Evolutionary conservation across 352 stramenopile genomes (phyloP).

Genomic region (Pythium grandisporangium): DNA sequence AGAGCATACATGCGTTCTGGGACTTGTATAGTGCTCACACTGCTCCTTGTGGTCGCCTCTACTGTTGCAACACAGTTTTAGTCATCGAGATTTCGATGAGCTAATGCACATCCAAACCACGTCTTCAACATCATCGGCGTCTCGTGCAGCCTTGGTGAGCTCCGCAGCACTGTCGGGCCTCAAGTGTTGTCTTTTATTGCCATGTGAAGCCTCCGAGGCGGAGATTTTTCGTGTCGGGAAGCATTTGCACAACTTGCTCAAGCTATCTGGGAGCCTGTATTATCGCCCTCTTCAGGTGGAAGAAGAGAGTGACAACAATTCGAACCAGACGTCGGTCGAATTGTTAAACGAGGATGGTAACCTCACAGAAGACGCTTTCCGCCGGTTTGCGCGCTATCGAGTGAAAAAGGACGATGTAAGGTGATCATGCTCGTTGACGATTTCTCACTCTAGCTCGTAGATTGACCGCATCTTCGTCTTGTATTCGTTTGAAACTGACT

Average conservation of each 20-base stretch:
- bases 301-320: neutral
- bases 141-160: constrained; percentile 20
- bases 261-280: constrained; percentile 55
- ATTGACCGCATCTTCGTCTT: too few relatives aligned
- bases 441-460: too few relatives aligned
- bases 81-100: constrained; percentile 66
- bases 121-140: constrained; percentile 15
- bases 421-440: too few relatives aligned
- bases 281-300: constrained; percentile 30
- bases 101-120: constrained; percentile 64
- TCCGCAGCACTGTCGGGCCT: constrained; percentile 28
- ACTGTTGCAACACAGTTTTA: constrained; percentile 24
- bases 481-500: too few relatives aligned
- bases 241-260: constrained; percentile 56
- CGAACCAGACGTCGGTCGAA: constrained; percentile 7
- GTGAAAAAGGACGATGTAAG: constrained; percentile 55
- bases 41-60: neutral
- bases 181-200: constrained; percentile 63
- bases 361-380: constrained; percentile 63
- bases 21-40: neutral
- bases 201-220: constrained; percentile 34
- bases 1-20: too few relatives aligned
- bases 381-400: constrained; percentile 49
- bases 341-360: constrained; percentile 36
- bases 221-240: constrained; percentile 73